Base-by-base conservation (phyloP, 2,329 filamentous ascomycete genomes). In the Allantophomopsis lycopodina region DNA sequence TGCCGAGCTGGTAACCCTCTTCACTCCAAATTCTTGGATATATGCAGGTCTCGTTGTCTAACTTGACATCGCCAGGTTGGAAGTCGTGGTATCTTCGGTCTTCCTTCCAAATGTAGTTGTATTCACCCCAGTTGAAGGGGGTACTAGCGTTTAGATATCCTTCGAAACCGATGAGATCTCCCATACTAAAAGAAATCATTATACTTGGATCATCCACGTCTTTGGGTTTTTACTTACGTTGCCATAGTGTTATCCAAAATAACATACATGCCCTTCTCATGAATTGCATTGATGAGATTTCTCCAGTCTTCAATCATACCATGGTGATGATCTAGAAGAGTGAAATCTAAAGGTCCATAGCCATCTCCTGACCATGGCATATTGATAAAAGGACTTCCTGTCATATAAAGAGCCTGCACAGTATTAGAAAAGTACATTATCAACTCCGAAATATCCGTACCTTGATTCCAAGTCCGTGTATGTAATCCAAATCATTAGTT, bases 211-310 rank as follows among this genome's bases (percentile, higher is more conserved):
- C 23, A 6, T 28, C 8, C 23, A 28, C 8, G 11, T 10, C 23
- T 28, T 28, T 3, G 23, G 23, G 23, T 8, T 28, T 21, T 28
- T 35, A 79, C 57, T 66, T 79, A 36, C 18, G 35, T 79, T 35
- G 70, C 66, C 53, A 80, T 66, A 2, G 76, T 80, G 50, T 79
- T 79, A 52, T 80, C 76, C 43, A 80, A 56, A 23, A 81, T 60
- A 33, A 79, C 72, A 57, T 78, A 79, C 74, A 81, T 80, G 39
- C 65, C 69, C 20, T 71, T 63, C 2, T 56, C 55, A 48, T 81
- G 76, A n/a, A 80, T 74, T 36, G 73, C 73, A 7, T 65, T 59
- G 39, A 80, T 69, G 2, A 68, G 65, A 35, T 60, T 54, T 48
- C 73, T 67, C 73, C 74, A 80, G 40, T 64, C 59, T n/a, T 67